Conservation (phyloP, 345 rosid genomes). For the Rubroshorea leprosula region DNA sequence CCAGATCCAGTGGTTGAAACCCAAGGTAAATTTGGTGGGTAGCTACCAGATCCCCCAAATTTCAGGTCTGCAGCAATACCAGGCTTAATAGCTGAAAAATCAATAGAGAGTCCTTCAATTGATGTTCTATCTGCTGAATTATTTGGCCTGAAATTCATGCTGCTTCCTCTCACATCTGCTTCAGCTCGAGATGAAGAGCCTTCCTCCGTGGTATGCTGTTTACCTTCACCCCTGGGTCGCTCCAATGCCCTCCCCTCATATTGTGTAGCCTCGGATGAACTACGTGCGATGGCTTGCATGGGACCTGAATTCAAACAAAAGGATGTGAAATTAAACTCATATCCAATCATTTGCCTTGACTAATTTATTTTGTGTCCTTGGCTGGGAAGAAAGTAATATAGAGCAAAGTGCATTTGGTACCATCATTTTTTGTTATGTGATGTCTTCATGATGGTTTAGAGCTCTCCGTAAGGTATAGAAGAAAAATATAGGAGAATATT, state of each 20-base stretch:
- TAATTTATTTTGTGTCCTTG: background rate
- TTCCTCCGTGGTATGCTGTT: slow-evolving; percentile 62
- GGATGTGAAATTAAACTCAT: background rate
- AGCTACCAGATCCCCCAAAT: slow-evolving; percentile 86
- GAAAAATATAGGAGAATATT: background rate
- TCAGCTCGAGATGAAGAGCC: slow-evolving; percentile 60
- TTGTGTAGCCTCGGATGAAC: slow-evolving; percentile 36
- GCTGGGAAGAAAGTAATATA: background rate
- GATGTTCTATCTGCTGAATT: background rate
- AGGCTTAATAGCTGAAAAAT: slow-evolving; percentile 77
- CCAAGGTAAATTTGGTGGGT: slow-evolving; percentile 93
- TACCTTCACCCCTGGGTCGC: slow-evolving; percentile 55
- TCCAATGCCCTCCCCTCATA: slow-evolving; percentile 36
- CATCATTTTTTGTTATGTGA: too few relatives aligned
- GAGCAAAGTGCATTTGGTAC: background rate
- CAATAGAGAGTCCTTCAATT: slow-evolving; percentile 45
- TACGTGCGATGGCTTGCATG: slow-evolving; percentile 31
- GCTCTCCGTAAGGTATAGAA: background rate
- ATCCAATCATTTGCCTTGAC: background rate
- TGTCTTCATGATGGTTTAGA: too few relatives aligned
- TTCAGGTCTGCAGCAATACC: slow-evolving; percentile 81
- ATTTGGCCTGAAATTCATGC: slow-evolving; percentile 17
- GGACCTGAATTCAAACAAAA: slow-evolving; percentile 28
- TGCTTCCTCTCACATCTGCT: slow-evolving; percentile 33
- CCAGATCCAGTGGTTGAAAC: slow-evolving; percentile 86